Evolutionary conservation across 1,284 basidiomycete species (phyloP).

Genomic region (Trichosporon coremiiforme): DNA sequence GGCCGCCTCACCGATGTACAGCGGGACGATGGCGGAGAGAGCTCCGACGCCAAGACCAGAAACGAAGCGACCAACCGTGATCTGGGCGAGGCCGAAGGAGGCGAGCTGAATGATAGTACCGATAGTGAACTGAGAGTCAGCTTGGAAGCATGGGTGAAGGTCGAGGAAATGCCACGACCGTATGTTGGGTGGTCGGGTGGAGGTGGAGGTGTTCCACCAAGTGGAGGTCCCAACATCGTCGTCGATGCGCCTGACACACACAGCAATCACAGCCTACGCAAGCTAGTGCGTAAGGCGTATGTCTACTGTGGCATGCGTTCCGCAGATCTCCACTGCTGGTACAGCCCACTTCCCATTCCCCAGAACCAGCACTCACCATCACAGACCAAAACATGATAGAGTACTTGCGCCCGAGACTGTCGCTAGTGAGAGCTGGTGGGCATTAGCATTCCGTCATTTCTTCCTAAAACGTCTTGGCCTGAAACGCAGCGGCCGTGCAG

Average conservation of each 20-base stretch:
- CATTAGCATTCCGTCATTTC: conserved; percentile 58
- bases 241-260: not conserved
- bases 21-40: conserved; percentile 73
- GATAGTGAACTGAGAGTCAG: conserved; percentile 57
- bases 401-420: conserved; percentile 68
- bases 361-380: conserved; percentile 53
- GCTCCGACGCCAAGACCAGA: conserved; percentile 68
- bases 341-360: not conserved
- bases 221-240: not conserved
- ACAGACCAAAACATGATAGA: conserved; percentile 76
- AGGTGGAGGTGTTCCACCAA: not conserved
- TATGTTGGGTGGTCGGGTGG: not conserved
- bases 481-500: not conserved
- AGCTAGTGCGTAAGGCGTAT: too few species aligned
- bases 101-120: conserved; percentile 72
- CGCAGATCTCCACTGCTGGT: too few species aligned
- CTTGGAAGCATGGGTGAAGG: not conserved
- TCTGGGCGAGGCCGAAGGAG: conserved; percentile 67
- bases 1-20: conserved; percentile 78
- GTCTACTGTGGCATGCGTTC: too few species aligned
- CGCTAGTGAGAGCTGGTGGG: conserved; percentile 71
- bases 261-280: not conserved
- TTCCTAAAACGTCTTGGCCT: conserved; percentile 60
- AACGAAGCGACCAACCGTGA: conserved; percentile 62
- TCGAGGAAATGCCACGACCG: not conserved